Percentiles rank a stretch among this genome's conserved stretches.
These are phyloP conservation scores for Vanrija sp. DNA, from an alignment of 1,284 basidiomycete genomes.

Conservation along the genomic window DNA sequence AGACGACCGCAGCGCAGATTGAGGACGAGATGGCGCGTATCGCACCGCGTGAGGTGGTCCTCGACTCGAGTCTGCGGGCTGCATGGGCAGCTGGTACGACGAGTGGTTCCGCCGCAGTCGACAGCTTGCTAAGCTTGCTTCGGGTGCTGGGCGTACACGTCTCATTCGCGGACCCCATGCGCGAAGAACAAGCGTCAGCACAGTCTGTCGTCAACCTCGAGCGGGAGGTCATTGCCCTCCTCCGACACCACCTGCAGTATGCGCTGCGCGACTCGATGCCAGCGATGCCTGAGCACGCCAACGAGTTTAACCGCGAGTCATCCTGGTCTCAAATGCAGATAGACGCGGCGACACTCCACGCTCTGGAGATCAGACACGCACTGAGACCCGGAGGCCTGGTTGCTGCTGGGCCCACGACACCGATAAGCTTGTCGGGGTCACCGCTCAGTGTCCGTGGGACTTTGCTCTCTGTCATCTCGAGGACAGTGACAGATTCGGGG, in stretches of 20 bases:
- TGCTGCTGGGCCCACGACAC: constrained; percentile 4
- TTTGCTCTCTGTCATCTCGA: constrained; percentile 69
- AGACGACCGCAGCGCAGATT: constrained; percentile 56
- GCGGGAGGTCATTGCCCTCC: constrained; percentile 58
- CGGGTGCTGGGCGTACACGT: constrained; percentile 36
- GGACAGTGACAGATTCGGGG: constrained; percentile 76
- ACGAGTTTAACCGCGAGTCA: constrained; percentile 61
- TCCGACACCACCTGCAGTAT: constrained; percentile 65
- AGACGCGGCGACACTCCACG: constrained; percentile 82
- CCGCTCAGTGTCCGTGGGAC: constrained; percentile 53
- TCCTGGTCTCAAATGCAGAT: constrained; percentile 72
- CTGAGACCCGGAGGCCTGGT: constrained; percentile 65
- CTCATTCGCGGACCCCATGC: constrained; percentile 24
- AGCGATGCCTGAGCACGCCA: constrained; percentile 46
- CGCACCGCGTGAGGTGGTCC: constrained; percentile 73
- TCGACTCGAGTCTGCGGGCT: constrained; percentile 55
- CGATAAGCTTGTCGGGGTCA: neutral
- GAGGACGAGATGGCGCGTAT: constrained; percentile 82
- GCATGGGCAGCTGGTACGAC: constrained; percentile 14
- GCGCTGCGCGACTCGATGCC: constrained; percentile 80
- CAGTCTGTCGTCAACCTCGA: neutral
- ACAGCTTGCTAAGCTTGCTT: constrained; percentile 18
- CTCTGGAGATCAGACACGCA: constrained; percentile 78
- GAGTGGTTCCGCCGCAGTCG: neutral
- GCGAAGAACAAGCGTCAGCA: neutral